Evolutionary conservation across 441 rosid genomes (phyloP).

Genomic region (Erodium moschatum): DNA sequence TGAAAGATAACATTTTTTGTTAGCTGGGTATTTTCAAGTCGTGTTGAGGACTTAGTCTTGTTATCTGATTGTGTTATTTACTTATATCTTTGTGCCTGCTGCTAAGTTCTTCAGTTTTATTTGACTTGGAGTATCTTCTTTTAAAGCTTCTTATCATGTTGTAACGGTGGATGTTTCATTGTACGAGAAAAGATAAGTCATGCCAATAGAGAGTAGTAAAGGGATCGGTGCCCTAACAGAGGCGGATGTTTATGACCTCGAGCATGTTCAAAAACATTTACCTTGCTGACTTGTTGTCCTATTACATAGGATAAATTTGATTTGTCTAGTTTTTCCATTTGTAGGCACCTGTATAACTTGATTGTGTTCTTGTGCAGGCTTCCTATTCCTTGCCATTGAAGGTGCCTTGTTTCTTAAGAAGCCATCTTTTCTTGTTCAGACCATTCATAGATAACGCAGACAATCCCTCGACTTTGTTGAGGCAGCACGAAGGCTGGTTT

Average conservation of each 20-base stretch:
- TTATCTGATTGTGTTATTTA: not conserved
- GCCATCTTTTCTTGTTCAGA: not conserved
- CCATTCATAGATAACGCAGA: not conserved
- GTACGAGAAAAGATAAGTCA: too few relatives aligned
- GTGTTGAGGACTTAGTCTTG: not conserved
- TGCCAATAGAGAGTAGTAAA: not conserved
- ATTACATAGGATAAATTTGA: not conserved
- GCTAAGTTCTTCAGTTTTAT: not conserved
- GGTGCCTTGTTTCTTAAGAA: not conserved
- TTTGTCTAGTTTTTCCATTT: not conserved
- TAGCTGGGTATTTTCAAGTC: not conserved
- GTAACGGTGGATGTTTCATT: too few relatives aligned
- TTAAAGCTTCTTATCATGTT: too few relatives aligned
- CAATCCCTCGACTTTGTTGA: not conserved
- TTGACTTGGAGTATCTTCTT: not conserved
- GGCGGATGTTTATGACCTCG: not conserved
- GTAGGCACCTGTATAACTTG: not conserved
- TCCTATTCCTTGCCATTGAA: not conserved
- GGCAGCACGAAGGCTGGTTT: not conserved
- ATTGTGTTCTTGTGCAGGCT: not conserved
- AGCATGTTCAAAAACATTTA: not conserved
- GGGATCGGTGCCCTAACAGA: not conserved
- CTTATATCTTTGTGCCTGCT: not conserved
- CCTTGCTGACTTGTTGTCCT: not conserved
- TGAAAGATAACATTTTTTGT: too few relatives aligned